phyloP scores from a whole-genome alignment of 129 eudicot genomes.

The Sambucus nigra region DNA sequence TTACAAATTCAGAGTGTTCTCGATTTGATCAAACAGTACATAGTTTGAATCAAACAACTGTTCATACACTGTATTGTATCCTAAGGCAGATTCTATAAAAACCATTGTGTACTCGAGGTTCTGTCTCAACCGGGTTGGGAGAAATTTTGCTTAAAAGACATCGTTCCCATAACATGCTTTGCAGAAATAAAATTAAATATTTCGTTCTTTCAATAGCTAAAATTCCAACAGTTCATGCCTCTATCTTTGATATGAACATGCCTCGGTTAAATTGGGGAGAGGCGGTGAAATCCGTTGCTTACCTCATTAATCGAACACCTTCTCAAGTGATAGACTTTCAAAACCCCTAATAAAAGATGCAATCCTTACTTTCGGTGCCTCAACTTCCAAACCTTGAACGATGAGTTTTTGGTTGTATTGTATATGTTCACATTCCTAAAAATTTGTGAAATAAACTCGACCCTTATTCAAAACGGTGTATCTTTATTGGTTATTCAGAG shows the following conservation, averaged over 20 bases:
- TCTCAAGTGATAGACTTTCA: slow-evolving; percentile 9
- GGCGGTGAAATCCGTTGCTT: not conserved
- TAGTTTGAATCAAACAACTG: too few species aligned
- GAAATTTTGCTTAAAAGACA: too few species aligned
- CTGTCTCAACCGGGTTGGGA: too few species aligned
- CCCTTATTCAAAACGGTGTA: slow-evolving; percentile 3
- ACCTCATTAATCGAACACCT: slow-evolving; percentile 5
- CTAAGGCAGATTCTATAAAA: too few species aligned
- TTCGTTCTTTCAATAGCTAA: too few species aligned
- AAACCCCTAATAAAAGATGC: slow-evolving; percentile 9
- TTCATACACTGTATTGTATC: too few species aligned
- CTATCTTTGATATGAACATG: slow-evolving; percentile 1
- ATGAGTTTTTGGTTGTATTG: slow-evolving; percentile 8
- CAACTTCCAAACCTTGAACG: slow-evolving; percentile 12
- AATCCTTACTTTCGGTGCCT: not conserved
- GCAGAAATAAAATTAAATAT: too few species aligned
- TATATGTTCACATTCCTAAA: slow-evolving; percentile 6
- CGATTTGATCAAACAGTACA: too few species aligned
- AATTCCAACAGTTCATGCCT: not conserved
- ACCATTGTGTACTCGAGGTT: too few species aligned
- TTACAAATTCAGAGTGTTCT: too few species aligned
- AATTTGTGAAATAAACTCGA: slow-evolving; percentile 1
- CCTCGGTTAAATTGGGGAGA: slow-evolving; percentile 7
- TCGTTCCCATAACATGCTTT: too few species aligned
- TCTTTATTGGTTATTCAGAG: slow-evolving; percentile 5